phyloP scores from a whole-genome alignment of 108 stramenopile genomes.

The Cyclotella kingstonii region DNA sequence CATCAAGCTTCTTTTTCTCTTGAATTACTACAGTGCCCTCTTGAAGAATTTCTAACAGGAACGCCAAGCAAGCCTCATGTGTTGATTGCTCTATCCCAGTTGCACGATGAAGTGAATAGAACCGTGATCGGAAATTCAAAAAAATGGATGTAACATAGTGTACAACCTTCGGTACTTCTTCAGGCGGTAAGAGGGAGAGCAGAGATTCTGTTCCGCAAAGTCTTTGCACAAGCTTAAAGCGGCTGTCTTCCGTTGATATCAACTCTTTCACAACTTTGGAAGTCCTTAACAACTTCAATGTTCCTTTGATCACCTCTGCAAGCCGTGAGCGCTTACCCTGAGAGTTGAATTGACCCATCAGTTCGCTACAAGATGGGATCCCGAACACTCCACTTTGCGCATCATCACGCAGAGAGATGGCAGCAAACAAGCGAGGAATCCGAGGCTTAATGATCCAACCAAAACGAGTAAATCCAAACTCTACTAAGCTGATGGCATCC shows the following conservation, averaged over 20 bases:
- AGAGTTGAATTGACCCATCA: conserved; percentile 55
- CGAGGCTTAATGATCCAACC: conserved; percentile 66
- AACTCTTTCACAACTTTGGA: conserved; percentile 62
- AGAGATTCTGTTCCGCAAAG: conserved; percentile 71
- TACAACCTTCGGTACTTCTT: conserved; percentile 84
- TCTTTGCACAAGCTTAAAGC: conserved; percentile 59
- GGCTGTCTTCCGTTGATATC: conserved; percentile 44
- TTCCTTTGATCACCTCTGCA: conserved; percentile 86
- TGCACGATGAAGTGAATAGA: conserved; percentile 58
- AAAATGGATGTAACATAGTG: conserved; percentile 79
- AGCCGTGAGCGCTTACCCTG: conserved; percentile 77
- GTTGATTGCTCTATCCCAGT: conserved; percentile 41
- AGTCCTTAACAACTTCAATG: conserved; percentile 60
- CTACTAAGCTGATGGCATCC: conserved; percentile 68
- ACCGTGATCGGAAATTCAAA: conserved; percentile 63
- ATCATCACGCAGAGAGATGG: conserved; percentile 64
- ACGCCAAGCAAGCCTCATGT: conserved; percentile 57
- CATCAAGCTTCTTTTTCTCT: conserved; percentile 19
- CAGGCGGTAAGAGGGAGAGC: conserved; percentile 68
- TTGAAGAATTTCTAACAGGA: conserved; percentile 52
- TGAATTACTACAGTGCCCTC: conserved; percentile 18
- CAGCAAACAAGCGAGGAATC: conserved; percentile 56
- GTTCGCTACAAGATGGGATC: conserved; percentile 60
- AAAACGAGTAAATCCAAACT: conserved; percentile 77
- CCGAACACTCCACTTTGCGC: conserved; percentile 63